These are phyloP conservation scores for Abrus pulchellus DNA, from an alignment of 306 rosid genomes.

Conservation along the genomic window DNA sequence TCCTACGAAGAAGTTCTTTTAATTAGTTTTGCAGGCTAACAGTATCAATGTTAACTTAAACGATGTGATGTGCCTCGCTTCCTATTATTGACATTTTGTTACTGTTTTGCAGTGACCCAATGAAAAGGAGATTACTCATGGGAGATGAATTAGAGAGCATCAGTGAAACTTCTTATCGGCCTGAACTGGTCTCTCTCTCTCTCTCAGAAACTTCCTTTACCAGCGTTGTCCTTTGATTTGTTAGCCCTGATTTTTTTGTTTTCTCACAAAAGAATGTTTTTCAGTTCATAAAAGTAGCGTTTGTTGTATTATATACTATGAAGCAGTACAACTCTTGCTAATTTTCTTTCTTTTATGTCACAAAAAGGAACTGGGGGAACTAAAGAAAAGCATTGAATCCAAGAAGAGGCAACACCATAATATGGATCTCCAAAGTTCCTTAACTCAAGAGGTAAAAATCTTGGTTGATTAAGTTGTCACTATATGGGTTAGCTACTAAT, in stretches of 20 bases:
- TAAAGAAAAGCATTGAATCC: slow-evolving; percentile 59
- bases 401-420: slow-evolving; percentile 58
- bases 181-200: slow-evolving; percentile 57
- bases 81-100: slow-evolving; percentile 24
- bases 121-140: slow-evolving; percentile 58
- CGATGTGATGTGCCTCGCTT: background rate
- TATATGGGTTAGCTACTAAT: slow-evolving; percentile 3
- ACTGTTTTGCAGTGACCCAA: slow-evolving; percentile 64
- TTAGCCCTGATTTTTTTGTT: slow-evolving; percentile 4
- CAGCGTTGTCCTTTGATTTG: slow-evolving; percentile 14
- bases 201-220: background rate
- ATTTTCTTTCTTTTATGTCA: slow-evolving; percentile 35
- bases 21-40: slow-evolving; percentile 29
- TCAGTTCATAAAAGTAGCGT: slow-evolving; percentile 26
- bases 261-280: slow-evolving; percentile 37
- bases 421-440: slow-evolving; percentile 67
- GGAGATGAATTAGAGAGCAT: slow-evolving; percentile 54
- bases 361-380: slow-evolving; percentile 55
- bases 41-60: slow-evolving; percentile 20
- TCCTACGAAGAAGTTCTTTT: slow-evolving; percentile 15
- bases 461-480: slow-evolving; percentile 12
- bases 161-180: slow-evolving; percentile 51
- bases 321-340: slow-evolving; percentile 8
- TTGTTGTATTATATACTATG: background rate
- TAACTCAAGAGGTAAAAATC: slow-evolving; percentile 76